Base-by-base conservation (phyloP, 768 basidiomycete species). In the Cytidiella melzeri region DNA sequence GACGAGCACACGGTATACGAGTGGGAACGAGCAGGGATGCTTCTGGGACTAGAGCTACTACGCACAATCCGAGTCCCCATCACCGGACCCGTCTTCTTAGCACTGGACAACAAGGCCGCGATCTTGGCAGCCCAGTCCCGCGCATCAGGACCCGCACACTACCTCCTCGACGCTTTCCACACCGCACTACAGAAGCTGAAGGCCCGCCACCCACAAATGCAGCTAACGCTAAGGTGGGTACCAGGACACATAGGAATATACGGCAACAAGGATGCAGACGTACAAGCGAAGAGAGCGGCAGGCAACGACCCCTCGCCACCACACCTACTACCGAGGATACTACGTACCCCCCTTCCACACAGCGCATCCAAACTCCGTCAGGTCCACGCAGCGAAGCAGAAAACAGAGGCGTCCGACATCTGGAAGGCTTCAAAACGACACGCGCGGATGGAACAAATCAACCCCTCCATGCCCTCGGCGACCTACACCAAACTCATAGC, bases 1-100 rank as follows among this genome's bases (percentile, higher is more conserved):
- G n/a, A n/a, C n/a, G n/a, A n/a, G n/a, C n/a, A n/a, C n/a, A n/a
- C n/a, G n/a, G n/a, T n/a, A n/a, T n/a, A n/a, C n/a, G n/a, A n/a
- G n/a, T n/a, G n/a, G 1, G 65, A 70, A 42, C n/a, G 56, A 1
- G 57, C 64, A 4, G 68, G 64, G 0, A 41, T 64, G 4, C 27
- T 62, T 0, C 48, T 71, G 3, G 64, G 55, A 0, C 11, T 61
- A 1, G 54, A 66, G 6, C 55, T 70, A 9, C 27, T 70, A 3
- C 43, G 36, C 3, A 45, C 40, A n/a, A 49, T 56, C 37, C n/a
- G n/a, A n/a, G 34, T 1, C 4, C 12, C 10, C 7, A 12, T n/a
- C 0, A 7, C 20, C 6, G 24, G 19, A 13, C 21, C n/a, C n/a
- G 41, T 34, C 9, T 13, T 34, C 18, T 30, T 47, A 18, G 44